Conservation (phyloP, 352 stramenopile genomes). For the Halophytophthora polymorphica region DNA sequence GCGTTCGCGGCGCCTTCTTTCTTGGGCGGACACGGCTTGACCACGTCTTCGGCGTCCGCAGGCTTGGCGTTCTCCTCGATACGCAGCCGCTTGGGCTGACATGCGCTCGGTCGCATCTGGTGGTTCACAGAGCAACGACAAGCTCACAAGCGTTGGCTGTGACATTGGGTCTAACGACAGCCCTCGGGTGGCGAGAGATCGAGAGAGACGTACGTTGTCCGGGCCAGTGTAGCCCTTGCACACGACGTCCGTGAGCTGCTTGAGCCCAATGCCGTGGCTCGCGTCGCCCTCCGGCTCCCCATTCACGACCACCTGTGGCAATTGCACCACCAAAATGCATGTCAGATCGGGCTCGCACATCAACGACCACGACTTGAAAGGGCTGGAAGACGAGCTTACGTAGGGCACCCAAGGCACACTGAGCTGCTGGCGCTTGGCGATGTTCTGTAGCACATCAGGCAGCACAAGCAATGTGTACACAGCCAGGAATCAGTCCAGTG, state of each 20-base stretch:
- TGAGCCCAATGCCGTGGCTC: slow-evolving; percentile 57
- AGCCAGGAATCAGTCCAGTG: background rate
- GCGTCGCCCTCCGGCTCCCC: slow-evolving; percentile 51
- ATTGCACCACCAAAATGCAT: background rate
- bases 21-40: slow-evolving; percentile 73
- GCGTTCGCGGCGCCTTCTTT: slow-evolving; percentile 36
- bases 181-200: background rate
- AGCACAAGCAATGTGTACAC: slow-evolving; percentile 2
- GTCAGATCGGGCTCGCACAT: background rate
- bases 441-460: slow-evolving; percentile 30
- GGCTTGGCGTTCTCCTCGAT: slow-evolving; percentile 38
- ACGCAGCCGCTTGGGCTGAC: slow-evolving; percentile 60
- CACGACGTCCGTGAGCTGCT: slow-evolving; percentile 60
- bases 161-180: background rate
- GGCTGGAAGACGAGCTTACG: slow-evolving; percentile 32
- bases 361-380: background rate
- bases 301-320: slow-evolving; percentile 54
- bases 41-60: slow-evolving; percentile 28
- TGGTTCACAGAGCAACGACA: background rate
- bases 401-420: slow-evolving; percentile 68
- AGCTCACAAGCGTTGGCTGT: too few relatives aligned
- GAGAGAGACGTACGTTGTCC: slow-evolving; percentile 26
- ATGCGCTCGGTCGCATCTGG: slow-evolving; percentile 44
- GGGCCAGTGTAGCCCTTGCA: slow-evolving; percentile 68
- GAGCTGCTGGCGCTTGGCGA: slow-evolving; percentile 43